Base-by-base conservation (phyloP, 805 yeast genomes). In the Wickerhamiella nectarea region DNA sequence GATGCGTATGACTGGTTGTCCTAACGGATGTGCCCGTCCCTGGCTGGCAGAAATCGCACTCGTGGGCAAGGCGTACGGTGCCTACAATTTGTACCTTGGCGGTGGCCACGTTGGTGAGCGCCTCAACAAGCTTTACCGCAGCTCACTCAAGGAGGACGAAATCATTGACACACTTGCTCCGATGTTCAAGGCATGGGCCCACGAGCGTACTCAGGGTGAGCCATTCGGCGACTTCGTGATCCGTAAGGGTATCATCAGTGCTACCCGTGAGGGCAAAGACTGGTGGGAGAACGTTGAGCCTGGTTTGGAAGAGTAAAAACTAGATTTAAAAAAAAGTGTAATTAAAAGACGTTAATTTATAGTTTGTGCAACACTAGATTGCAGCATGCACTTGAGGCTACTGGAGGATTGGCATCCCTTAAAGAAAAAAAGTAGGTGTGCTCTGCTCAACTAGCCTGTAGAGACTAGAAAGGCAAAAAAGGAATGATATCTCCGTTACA, bases 1-100 rank as follows among this genome's bases (percentile, higher is more conserved):
- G 19, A 81, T 89, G 94, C 77, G 97, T 69, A 87, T 89, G 96
- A 89, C 96, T 24, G 97, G 97, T 46, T 89, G 97, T 72, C 96
- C 96, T 44, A 89, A 89, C 62, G 97, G 97, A 53, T 89, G 97
- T 70, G 91, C 97, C 19, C 78, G 97, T 63, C 97, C 97, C 22
- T 89, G 96, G 96, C 67, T 89, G 41, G 97, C 96, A 4, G 97
- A 89, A 63, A 76, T 89, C 46, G 97, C 96, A 0, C 71, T 86
- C 47, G 93, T 89, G 46, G 97, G 97, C 62, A 89, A 89, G 62
- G 95, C 97, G 0, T 76, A 72, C 50, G 94, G 94, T 42, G 86
- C 93, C 14, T 89, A 89, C 66, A 89, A 89, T 64, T 71, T 89
- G 64, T 71, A 87, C 84, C 71, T 89, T 52, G 97, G 97, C 54